phyloP scores from a whole-genome alignment of 169 alveolate species.

The Eimeria acervulina region DNA sequence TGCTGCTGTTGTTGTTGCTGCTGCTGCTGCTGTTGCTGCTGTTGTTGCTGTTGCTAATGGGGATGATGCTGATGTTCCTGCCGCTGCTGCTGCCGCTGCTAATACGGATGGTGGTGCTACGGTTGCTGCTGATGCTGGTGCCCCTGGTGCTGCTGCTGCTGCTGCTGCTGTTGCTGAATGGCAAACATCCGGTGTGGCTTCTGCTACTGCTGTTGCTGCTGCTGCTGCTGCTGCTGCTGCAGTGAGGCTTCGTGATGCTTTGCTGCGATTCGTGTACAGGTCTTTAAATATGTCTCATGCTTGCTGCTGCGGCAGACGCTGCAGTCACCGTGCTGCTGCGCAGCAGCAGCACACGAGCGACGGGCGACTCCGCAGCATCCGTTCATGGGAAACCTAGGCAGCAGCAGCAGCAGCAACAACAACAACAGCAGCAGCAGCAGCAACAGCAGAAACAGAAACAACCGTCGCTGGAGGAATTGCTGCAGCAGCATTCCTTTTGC shows the following conservation, averaged over 20 bases:
- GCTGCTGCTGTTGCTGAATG: background rate
- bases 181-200: background rate
- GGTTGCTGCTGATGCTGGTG: too few relatives aligned
- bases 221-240: background rate
- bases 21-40: too few relatives aligned
- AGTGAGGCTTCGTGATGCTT: background rate
- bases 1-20: too few relatives aligned
- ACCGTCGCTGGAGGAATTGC: background rate
- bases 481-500: slow-evolving; percentile 46
- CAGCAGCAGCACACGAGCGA: background rate
- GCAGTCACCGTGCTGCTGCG: background rate
- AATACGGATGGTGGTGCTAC: too few relatives aligned
- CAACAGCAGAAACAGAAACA: slow-evolving; percentile 15
- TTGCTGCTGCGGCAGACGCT: background rate
- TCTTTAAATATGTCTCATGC: background rate
- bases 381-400: background rate
- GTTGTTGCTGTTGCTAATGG: too few relatives aligned
- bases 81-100: too few relatives aligned
- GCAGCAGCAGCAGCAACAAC: background rate
- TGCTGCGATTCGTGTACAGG: background rate
- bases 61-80: too few relatives aligned
- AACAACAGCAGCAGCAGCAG: slow-evolving; percentile 85
- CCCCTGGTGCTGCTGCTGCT: slow-evolving; percentile 80
- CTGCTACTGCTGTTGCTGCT: background rate
- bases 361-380: too few relatives aligned